Percentiles rank a stretch among this genome's conserved stretches.
Evolutionary conservation across 495 filamentous ascomycete species (phyloP).

Genomic region (Neurospora tetraspora): DNA sequence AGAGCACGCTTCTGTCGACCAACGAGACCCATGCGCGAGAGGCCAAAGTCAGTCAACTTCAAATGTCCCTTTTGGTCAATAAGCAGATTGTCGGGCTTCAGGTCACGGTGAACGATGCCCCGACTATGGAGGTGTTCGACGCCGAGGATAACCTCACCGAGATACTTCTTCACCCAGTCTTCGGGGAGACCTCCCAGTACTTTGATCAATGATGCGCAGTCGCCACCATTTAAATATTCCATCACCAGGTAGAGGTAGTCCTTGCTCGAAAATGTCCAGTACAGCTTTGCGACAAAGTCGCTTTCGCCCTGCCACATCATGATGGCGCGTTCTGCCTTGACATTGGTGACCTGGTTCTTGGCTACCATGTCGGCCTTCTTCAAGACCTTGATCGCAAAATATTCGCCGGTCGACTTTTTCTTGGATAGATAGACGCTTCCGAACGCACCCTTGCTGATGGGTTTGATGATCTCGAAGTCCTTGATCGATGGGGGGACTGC

Average conservation of each 20-base stretch:
- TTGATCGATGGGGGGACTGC: constrained; percentile 92
- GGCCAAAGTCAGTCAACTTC: constrained; percentile 93
- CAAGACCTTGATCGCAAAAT: constrained; percentile 95
- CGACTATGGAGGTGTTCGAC: constrained; percentile 91
- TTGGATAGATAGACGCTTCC: constrained; percentile 96
- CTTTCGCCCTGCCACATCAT: constrained; percentile 99
- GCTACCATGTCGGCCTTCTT: constrained; percentile 99
- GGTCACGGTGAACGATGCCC: constrained; percentile 89
- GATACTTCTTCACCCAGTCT: constrained; percentile 95
- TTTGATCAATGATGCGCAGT: constrained; percentile 94
- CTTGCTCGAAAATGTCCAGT: constrained; percentile 99
- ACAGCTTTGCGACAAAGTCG: constrained; percentile 96
- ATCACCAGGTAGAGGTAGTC: constrained; percentile 98
- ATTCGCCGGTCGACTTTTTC: constrained; percentile 96
- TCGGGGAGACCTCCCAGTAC: constrained; percentile 82
- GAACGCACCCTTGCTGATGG: constrained; percentile 97
- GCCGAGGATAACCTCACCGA: constrained; percentile 89
- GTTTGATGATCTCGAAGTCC: constrained; percentile 98
- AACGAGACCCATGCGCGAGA: constrained; percentile 94
- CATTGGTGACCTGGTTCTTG: constrained; percentile 98
- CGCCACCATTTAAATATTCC: constrained; percentile 97
- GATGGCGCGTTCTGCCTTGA: constrained; percentile 97
- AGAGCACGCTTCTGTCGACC: constrained; percentile 90
- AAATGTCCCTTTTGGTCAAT: constrained; percentile 96
- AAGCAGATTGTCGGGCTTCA: constrained; percentile 94